Evolutionary conservation across 106 monocot genomes (phyloP).

Genomic region (Iris macrosiphon): DNA sequence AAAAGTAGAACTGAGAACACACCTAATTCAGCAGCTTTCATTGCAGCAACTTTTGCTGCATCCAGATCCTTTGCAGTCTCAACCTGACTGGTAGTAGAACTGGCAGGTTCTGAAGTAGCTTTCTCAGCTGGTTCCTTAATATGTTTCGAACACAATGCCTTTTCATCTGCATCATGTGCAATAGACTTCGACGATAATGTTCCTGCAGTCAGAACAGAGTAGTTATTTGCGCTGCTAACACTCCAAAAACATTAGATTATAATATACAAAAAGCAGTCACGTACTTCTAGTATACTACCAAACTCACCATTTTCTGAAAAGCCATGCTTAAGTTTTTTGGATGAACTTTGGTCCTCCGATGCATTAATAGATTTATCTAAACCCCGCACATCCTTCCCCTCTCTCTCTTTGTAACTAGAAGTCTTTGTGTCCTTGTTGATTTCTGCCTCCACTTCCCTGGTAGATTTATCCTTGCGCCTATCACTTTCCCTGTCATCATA

Average conservation of each 20-base stretch:
- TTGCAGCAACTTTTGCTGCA: constrained; percentile 86
- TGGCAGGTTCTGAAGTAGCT: constrained; percentile 12
- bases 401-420: constrained; percentile 1
- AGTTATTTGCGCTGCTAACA: neutral
- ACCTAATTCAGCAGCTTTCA: constrained; percentile 98
- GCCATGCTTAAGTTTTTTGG: constrained; percentile 25
- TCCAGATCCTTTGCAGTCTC: constrained; percentile 42
- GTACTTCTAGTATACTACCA: no score
- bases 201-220: constrained; percentile 3
- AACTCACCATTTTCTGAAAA: constrained; percentile 16
- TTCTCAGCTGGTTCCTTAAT: constrained; percentile 14
- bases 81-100: constrained; percentile 17
- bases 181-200: neutral
- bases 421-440: constrained; percentile 12
- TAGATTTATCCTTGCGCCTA: constrained; percentile 24
- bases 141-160: constrained; percentile 25
- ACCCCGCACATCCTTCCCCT: constrained; percentile 10
- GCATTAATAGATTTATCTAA: constrained; percentile 9
- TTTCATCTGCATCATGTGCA: constrained; percentile 28
- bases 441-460: constrained; percentile 18
- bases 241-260: neutral
- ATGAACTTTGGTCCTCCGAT: constrained; percentile 12
- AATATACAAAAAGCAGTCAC: no score
- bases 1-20: neutral
- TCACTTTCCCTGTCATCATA: constrained; percentile 27